Percentiles rank a stretch among this genome's conserved stretches.
These are phyloP conservation scores for Apiospora koreana DNA, from an alignment of 2,329 filamentous ascomycete genomes.

Conservation along the genomic window DNA sequence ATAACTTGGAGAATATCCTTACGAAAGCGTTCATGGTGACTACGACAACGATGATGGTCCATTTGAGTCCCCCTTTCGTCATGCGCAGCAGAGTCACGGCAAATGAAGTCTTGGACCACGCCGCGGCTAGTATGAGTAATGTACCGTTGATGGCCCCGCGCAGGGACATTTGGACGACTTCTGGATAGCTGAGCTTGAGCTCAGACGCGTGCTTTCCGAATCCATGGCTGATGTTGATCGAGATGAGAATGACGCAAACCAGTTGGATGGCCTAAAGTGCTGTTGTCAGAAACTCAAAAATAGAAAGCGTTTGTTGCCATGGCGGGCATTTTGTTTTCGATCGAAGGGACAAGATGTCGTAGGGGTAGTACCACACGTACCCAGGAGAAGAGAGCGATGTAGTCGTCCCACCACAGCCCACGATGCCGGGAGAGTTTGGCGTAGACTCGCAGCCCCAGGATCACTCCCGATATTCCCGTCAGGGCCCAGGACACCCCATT, in stretches of 20 bases:
- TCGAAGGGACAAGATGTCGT: neutral
- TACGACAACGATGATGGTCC: conserved; percentile 26
- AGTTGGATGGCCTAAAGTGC: conserved; percentile 15
- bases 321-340: neutral
- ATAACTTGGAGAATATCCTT: conserved; percentile 26
- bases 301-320: no score
- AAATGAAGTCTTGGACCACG: conserved; percentile 34
- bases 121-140: conserved; percentile 28
- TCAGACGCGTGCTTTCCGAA: conserved; percentile 11
- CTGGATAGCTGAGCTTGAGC: conserved; percentile 15
- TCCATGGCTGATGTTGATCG: conserved; percentile 12
- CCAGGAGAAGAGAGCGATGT: conserved; percentile 12
- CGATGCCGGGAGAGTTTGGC: conserved; percentile 8
- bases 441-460: conserved; percentile 13
- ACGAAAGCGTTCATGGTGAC: conserved; percentile 27
- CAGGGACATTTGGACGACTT: conserved; percentile 21
- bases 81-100: conserved; percentile 32
- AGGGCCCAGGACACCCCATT: conserved; percentile 13
- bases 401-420: conserved; percentile 15
- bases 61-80: conserved; percentile 28
- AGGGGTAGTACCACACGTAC: no score
- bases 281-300: neutral
- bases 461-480: neutral
- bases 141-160: conserved; percentile 17
- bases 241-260: conserved; percentile 18